phyloP scores from a whole-genome alignment of 768 basidiomycete species.

The Wakefieldia striispora region DNA sequence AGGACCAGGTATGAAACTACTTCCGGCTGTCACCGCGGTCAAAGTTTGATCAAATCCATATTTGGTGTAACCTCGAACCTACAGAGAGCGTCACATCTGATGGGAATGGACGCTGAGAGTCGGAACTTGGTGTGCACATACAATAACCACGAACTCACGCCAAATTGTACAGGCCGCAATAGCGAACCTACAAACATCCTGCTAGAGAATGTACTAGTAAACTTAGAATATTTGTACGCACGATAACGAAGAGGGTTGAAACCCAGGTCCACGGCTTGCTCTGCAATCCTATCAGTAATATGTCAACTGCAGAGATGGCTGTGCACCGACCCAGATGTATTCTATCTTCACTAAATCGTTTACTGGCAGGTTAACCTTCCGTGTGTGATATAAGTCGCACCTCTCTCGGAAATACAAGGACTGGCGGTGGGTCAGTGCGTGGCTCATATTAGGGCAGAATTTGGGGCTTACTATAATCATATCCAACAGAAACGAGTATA shows the following conservation, averaged over 20 bases:
- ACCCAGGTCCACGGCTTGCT: neutral
- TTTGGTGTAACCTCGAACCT: neutral
- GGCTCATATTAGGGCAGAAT: too few species aligned
- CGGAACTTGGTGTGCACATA: too few species aligned
- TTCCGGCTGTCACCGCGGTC: neutral
- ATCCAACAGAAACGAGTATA: too few species aligned
- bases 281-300: neutral
- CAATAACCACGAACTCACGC: neutral
- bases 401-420: too few species aligned
- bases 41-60: neutral
- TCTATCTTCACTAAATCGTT: neutral
- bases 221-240: neutral
- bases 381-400: too few species aligned
- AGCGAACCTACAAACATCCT: conserved; percentile 1
- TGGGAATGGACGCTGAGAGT: neutral
- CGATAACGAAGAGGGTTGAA: neutral
- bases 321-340: neutral
- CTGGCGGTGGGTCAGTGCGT: too few species aligned
- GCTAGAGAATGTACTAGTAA: neutral
- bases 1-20: neutral
- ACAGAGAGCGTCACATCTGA: neutral
- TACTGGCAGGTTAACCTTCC: too few species aligned
- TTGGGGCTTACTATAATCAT: too few species aligned
- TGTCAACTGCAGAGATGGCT: neutral
- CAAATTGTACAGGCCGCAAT: neutral